These are phyloP conservation scores for Aechmea fasciata DNA, from an alignment of 176 grass and related monocot genomes.

Conservation along the genomic window DNA sequence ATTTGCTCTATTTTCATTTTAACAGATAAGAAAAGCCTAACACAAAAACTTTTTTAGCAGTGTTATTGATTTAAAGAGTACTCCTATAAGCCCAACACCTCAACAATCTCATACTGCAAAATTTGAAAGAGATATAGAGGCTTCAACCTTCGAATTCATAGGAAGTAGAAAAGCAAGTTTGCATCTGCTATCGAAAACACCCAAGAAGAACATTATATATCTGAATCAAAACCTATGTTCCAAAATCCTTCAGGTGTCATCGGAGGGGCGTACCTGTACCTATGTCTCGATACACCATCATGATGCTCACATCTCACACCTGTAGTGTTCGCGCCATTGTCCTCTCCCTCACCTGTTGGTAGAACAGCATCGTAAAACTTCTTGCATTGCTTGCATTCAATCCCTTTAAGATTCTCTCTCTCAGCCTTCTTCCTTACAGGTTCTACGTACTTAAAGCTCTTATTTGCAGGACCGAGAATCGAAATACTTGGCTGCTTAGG, in stretches of 20 bases:
- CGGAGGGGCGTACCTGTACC: slow-evolving; percentile 75
- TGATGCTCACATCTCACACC: slow-evolving; percentile 74
- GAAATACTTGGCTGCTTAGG: slow-evolving; percentile 32
- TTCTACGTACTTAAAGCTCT: slow-evolving; percentile 72
- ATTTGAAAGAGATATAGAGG: too few relatives aligned
- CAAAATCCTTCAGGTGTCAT: slow-evolving; percentile 94
- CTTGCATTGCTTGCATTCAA: slow-evolving; percentile 90
- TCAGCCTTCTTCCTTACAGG: slow-evolving; percentile 85
- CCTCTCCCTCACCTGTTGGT: slow-evolving; percentile 36
- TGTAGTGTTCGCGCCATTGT: slow-evolving; percentile 16
- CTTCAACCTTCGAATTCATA: too few relatives aligned
- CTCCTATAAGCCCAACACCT: too few relatives aligned
- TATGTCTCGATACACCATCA: slow-evolving; percentile 83
- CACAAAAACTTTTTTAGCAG: too few relatives aligned
- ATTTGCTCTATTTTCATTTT: too few relatives aligned
- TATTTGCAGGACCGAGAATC: slow-evolving; percentile 41
- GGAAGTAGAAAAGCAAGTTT: too few relatives aligned
- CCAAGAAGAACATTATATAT: slow-evolving; percentile 37
- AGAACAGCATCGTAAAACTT: slow-evolving; percentile 95
- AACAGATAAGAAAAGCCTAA: too few relatives aligned
- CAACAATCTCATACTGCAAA: too few relatives aligned
- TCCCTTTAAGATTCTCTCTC: slow-evolving; percentile 70
- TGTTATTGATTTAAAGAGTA: too few relatives aligned
- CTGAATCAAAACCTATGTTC: slow-evolving; percentile 94
- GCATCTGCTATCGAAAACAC: too few relatives aligned